Evolutionary conservation across 192 early-diverging fungal genomes (phyloP).

Genomic region (Lunasporangiospora selenospora): DNA sequence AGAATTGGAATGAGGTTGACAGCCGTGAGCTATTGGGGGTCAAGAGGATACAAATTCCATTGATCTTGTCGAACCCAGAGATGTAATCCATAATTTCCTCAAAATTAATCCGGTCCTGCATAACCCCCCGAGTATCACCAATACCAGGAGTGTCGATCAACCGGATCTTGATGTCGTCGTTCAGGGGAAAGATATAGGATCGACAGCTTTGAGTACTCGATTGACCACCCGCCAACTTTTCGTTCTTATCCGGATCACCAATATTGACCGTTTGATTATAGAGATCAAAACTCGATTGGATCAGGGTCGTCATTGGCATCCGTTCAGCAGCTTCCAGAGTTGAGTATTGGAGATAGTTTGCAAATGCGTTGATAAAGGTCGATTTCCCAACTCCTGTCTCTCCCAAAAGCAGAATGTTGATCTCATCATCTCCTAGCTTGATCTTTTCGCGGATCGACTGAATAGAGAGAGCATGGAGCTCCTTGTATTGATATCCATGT

Average conservation of each 20-base stretch:
- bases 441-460: too few species aligned
- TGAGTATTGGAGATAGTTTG: constrained; percentile 5
- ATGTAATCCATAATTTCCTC: constrained; percentile 7
- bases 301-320: too few species aligned
- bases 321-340: constrained; percentile 4
- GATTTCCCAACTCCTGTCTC: constrained; percentile 20
- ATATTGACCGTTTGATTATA: too few species aligned
- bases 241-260: background rate
- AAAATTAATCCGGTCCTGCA: constrained; percentile 8
- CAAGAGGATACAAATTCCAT: constrained; percentile 7
- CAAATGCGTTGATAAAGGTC: constrained; percentile 17
- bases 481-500: too few species aligned
- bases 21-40: background rate
- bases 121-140: constrained; percentile 4
- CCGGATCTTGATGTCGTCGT: background rate
- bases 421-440: too few species aligned
- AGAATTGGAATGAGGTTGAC: background rate
- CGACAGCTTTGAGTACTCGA: background rate
- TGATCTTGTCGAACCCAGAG: background rate
- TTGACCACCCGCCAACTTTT: background rate
- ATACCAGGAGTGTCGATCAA: constrained; percentile 10
- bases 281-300: too few species aligned
- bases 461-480: too few species aligned
- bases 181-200: background rate
- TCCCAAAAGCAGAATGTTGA: constrained; percentile 5